Evolutionary conservation across 75 land plant genomes (phyloP).

Genomic region (Cunninghamia lanceolata): DNA sequence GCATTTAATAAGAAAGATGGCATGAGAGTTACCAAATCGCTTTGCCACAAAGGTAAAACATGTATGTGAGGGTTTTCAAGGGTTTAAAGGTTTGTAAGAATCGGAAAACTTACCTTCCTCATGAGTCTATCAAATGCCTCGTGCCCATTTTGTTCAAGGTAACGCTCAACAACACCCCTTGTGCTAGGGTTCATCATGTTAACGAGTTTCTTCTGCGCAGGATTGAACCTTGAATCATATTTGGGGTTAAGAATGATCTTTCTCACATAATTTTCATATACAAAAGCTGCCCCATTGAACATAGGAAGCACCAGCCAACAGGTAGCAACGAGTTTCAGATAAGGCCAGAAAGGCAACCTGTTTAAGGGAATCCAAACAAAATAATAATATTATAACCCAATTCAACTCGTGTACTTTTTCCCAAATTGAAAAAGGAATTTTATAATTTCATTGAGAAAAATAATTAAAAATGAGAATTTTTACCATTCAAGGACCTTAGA

Average conservation of each 20-base stretch:
- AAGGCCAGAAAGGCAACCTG: constrained; percentile 84
- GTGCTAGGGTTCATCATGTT: constrained; percentile 67
- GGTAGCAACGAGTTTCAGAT: constrained; percentile 61
- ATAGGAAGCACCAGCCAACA: constrained; percentile 76
- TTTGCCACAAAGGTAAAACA: not conserved
- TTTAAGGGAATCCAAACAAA: not conserved
- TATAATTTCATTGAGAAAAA: not conserved
- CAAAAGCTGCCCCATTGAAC: constrained; percentile 81
- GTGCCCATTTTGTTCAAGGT: constrained; percentile 57
- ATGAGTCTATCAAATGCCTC: constrained; percentile 68
- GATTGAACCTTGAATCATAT: constrained; percentile 21
- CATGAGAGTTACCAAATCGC: not conserved
- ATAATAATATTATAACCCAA: not conserved
- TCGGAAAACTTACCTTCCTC: constrained; percentile 38
- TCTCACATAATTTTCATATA: constrained; percentile 59
- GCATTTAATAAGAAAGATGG: not conserved
- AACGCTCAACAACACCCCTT: constrained; percentile 50
- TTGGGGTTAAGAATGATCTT: constrained; percentile 24
- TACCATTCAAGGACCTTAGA: constrained; percentile 68
- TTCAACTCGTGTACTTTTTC: not conserved
- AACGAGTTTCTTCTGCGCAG: constrained; percentile 30
- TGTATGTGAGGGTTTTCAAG: not conserved
- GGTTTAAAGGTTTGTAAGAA: not conserved
- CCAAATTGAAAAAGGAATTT: not conserved
- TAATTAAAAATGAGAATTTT: not conserved